Percentiles rank a stretch among this genome's conserved stretches.
These are phyloP conservation scores for Casuarina equisetifolia DNA, from an alignment of 306 rosid species.

Conservation along the genomic window DNA sequence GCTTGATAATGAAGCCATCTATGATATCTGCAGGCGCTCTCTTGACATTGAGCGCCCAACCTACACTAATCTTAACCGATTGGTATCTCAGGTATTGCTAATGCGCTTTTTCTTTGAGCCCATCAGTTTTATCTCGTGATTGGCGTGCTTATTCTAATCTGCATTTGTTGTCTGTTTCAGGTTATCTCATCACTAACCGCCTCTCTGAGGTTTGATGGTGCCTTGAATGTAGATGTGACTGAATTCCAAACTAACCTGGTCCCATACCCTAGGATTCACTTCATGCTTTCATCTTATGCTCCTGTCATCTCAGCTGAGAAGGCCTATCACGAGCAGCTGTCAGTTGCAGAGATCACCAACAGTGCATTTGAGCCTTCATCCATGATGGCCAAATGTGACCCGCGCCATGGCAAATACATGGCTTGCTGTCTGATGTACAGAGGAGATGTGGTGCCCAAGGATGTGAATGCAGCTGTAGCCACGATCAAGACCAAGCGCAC, in stretches of 20 bases:
- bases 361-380: slow-evolving; percentile 83
- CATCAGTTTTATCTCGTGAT: background rate
- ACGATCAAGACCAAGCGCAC: slow-evolving; percentile 86
- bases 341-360: slow-evolving; percentile 79
- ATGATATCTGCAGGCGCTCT: slow-evolving; percentile 80
- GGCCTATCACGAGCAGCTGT: slow-evolving; percentile 79
- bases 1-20: slow-evolving; percentile 77
- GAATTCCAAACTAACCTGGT: slow-evolving; percentile 85
- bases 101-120: background rate
- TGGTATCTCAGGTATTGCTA: slow-evolving; percentile 62
- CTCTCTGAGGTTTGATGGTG: slow-evolving; percentile 76
- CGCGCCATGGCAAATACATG: slow-evolving; percentile 84
- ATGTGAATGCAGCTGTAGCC: slow-evolving; percentile 80
- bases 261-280: slow-evolving; percentile 84
- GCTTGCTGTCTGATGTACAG: slow-evolving; percentile 86
- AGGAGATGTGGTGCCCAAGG: slow-evolving; percentile 85
- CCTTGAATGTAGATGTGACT: slow-evolving; percentile 77
- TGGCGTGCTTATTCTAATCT: background rate
- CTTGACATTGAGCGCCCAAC: slow-evolving; percentile 83
- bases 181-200: slow-evolving; percentile 81
- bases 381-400: slow-evolving; percentile 89
- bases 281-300: slow-evolving; percentile 83
- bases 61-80: slow-evolving; percentile 77
- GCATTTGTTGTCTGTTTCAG: slow-evolving; percentile 25
- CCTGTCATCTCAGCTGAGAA: slow-evolving; percentile 86